A percentile compares a stretch with the other conserved stretches of the same genome.
Conservation (phyloP, 345 rosid genomes). For the Linum trigynum region DNA sequence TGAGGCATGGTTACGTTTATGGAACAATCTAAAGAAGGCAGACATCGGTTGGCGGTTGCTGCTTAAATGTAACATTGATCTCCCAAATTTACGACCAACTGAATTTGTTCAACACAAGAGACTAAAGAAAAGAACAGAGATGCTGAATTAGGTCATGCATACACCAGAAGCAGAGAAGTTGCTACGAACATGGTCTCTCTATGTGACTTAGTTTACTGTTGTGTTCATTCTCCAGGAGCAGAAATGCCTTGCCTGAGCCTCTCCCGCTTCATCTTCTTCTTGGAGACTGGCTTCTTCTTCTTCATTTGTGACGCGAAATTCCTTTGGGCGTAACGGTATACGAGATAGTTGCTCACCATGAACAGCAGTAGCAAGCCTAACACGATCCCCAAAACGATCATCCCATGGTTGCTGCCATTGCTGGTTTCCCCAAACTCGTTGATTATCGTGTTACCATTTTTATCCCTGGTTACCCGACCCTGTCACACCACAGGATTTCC, state of each 20-base stretch:
- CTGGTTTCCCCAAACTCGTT: background rate
- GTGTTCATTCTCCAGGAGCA: background rate
- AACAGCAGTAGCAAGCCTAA: background rate
- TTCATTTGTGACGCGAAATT: background rate
- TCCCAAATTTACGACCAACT: too few species aligned
- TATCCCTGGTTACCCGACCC: background rate
- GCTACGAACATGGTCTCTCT: too few species aligned
- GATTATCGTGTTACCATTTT: background rate
- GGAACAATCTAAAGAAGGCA: too few species aligned
- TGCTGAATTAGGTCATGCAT: too few species aligned
- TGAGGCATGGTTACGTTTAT: too few species aligned
- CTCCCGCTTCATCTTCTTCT: slow-evolving; percentile 3
- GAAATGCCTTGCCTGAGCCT: background rate
- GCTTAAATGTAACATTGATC: too few species aligned
- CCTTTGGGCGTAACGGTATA: background rate
- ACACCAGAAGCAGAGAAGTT: background rate
- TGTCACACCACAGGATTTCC: background rate
- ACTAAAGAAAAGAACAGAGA: too few species aligned
- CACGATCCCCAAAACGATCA: background rate
- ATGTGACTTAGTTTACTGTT: background rate
- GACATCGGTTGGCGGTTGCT: too few species aligned
- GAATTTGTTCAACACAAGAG: too few species aligned
- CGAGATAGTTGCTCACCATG: background rate
- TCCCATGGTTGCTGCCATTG: background rate
- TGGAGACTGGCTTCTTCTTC: background rate